A percentile compares a stretch with the other conserved stretches of the same genome.
Conservation (phyloP, 2,329 filamentous ascomycete species). For the Venturia aucupariae region DNA sequence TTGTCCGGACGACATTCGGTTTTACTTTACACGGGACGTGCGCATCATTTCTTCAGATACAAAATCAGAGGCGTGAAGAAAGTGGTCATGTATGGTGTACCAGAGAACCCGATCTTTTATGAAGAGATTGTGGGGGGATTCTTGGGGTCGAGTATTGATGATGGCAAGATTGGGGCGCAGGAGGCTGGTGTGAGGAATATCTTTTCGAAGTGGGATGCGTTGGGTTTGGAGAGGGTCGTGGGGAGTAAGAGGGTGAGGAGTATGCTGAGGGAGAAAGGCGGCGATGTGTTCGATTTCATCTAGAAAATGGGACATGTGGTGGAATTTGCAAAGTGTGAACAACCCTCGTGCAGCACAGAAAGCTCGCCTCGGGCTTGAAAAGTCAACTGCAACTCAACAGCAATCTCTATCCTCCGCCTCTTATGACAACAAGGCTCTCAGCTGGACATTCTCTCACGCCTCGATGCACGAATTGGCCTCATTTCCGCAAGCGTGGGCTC, state of each 20-base stretch:
- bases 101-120: slow-evolving; percentile 80
- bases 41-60: slow-evolving; percentile 95
- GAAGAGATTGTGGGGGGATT: slow-evolving; percentile 64
- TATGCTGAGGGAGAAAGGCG: slow-evolving; percentile 72
- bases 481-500: no score
- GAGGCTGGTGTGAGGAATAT: slow-evolving; percentile 44
- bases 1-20: slow-evolving; percentile 71
- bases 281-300: slow-evolving; percentile 83
- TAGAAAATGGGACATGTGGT: background rate
- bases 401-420: no score
- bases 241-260: slow-evolving; percentile 70
- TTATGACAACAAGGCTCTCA: no score
- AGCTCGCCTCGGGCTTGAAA: no score
- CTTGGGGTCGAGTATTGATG: slow-evolving; percentile 44
- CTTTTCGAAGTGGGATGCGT: slow-evolving; percentile 82
- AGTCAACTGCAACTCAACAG: no score
- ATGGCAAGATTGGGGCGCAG: slow-evolving; percentile 47
- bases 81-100: slow-evolving; percentile 82
- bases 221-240: slow-evolving; percentile 82
- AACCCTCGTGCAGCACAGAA: no score
- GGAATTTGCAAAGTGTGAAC: no score
- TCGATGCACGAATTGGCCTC: no score
- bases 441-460: no score
- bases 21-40: slow-evolving; percentile 83
- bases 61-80: slow-evolving; percentile 69